phyloP scores from a whole-genome alignment of 2,329 filamentous ascomycete species.

The Epichloe gansuensis region DNA sequence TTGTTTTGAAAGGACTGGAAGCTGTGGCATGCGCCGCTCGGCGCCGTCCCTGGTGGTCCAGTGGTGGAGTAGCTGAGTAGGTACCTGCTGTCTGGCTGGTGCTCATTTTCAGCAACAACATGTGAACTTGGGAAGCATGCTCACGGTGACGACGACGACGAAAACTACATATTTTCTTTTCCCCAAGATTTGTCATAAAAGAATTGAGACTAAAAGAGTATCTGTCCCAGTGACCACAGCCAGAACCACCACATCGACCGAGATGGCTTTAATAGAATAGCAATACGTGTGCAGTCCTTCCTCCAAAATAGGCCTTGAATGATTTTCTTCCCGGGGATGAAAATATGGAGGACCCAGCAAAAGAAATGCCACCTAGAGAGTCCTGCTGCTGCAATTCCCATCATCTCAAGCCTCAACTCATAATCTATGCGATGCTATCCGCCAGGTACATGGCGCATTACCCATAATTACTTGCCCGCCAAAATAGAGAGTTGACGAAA shows the following conservation, averaged over 20 bases:
- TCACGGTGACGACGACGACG: not conserved
- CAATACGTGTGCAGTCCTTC: not conserved
- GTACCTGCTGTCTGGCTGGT: too few species aligned
- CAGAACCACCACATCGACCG: not conserved
- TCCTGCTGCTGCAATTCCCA: slow-evolving; percentile 15
- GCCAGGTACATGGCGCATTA: not conserved
- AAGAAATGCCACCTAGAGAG: slow-evolving; percentile 9
- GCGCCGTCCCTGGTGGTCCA: not conserved
- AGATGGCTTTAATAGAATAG: slow-evolving; percentile 2
- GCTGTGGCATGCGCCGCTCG: not conserved
- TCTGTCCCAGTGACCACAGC: not conserved
- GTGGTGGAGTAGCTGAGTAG: too few species aligned
- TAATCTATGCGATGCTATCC: not conserved
- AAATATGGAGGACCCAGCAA: slow-evolving; percentile 19
- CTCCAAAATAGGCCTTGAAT: not conserved
- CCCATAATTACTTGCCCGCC: slow-evolving; percentile 1
- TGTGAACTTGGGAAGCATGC: not conserved
- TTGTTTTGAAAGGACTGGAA: not conserved
- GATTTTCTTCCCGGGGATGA: not conserved
- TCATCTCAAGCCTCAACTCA: slow-evolving; percentile 14
- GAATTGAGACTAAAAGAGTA: not conserved
- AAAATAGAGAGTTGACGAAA: slow-evolving; percentile 12
- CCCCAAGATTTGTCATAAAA: not conserved
- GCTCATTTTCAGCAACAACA: not conserved
- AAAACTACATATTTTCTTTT: not conserved